Evolutionary conservation across 2,329 filamentous ascomycete genomes (phyloP), one percentile per base, ranked within the genome.

Genomic region (Setomelanomma holmii): DNA sequence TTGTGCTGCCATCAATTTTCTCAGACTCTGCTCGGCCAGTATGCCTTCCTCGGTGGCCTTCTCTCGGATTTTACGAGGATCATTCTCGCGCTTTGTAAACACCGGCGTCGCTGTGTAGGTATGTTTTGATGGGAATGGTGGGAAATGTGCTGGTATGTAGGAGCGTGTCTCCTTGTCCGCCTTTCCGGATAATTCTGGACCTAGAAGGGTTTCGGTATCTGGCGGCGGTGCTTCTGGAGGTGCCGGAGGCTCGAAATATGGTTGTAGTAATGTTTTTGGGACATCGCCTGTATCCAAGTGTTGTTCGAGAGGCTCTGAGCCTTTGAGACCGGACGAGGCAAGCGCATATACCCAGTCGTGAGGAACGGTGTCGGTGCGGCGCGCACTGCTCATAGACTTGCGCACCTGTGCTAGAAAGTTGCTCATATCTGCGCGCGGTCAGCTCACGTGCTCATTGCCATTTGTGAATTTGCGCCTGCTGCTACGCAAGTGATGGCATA

Each of bases 31-130:
- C 68, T 89, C 86, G 6, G 86, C 86, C 53, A 86, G 71, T 40
- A 87, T 80, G 12, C 86, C 86, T 66, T 89, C 86, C 63, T 87
- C 81, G 3, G 85, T 87, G 4, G 86, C 86, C 51, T 81, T 79
- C 65, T 89, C 86, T 33, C 85, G 75, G 40, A 87, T 83, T 57
- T 79, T 81, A 33, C 84, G 77, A 2, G 84, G 80, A 59, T 88
- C 85, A 27, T 77, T 81, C 56, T 87, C 84, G 53, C 86, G 80
- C 34, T 81, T 72, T 1, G 82, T 80, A 55, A 80, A 86, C 4
- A 87, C 82, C 0, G 84, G 77, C 1, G 86, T 87, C 21, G 81
- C 73, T 59, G 81, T 82, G 75, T 85, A 89, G 1, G 86, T 86
- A 68, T 89, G 86, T 65, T 80, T 82, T 43, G 85, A 85, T 6